Evolutionary conservation across 1,284 basidiomycete genomes (phyloP), one percentile per base, ranked within the genome.

Genomic region (Tylopilus orsonianus): DNA sequence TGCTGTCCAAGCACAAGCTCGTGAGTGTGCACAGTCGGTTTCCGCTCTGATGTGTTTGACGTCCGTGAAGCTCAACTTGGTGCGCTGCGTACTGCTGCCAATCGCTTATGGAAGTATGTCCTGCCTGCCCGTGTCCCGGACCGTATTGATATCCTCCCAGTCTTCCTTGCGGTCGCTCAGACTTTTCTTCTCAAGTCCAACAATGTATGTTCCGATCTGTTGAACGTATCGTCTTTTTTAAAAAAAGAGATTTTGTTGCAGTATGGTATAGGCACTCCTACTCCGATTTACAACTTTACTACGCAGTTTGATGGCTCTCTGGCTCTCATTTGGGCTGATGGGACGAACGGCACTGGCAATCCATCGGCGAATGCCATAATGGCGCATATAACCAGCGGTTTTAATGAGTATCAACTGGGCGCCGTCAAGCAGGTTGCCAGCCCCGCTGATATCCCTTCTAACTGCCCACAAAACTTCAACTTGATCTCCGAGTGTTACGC

Each of bases 391-490:
- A 78, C 80, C 0, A 60, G 66, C n/a, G 69, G 69, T 2, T 83
- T 86, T 58, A 69, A 66, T 30, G 44, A 65, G 5, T 45, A 56
- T 19, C 80, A 85, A 59, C 62, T 72, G 3, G 54, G 58, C 12
- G 70, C 71, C 2, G 71, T 87, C 29, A 71, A 71, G 50, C 66
- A 80, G 54, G 71, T 83, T 8, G 63, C 65, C n/a, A 71, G 69
- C 8, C 70, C 73, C 0, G 61, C 65, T 5, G 77, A 79, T 22
- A 80, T 90, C 14, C 72, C 78, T 0, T 55, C 71, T 0, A 65
- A 71, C 14, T 92, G 89, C 61, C 86, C 82, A 4, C 80, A 87
- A 57, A 90, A 88, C 66, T 90, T 87, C 67, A 83, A 84, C 43
- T 61, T 75, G 5, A 75, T 80, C 43, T 88, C 85, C 1, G 72